These are phyloP conservation scores for Salix viminalis DNA, from an alignment of 345 rosid species.

Conservation along the genomic window DNA sequence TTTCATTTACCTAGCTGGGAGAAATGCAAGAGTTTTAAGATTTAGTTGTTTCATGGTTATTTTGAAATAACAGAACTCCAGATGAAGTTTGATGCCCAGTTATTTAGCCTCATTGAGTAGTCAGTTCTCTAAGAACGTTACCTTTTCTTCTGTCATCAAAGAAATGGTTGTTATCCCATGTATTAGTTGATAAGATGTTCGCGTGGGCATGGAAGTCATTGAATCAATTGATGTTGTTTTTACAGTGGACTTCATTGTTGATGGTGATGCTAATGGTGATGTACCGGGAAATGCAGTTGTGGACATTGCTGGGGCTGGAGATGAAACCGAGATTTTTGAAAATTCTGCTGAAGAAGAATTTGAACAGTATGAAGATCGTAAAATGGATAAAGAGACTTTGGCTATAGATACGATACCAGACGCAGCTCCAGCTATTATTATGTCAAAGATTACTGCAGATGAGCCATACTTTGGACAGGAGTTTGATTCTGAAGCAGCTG, in stretches of 20 bases:
- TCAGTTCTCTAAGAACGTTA: not conserved
- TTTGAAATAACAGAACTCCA: not conserved
- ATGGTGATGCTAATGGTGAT: slow-evolving; percentile 51
- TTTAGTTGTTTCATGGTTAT: not conserved
- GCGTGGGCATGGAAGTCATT: not conserved
- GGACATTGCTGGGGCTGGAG: slow-evolving; percentile 31
- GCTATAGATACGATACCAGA: slow-evolving; percentile 30
- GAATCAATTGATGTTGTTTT: not conserved
- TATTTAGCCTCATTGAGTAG: not conserved
- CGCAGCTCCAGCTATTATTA: slow-evolving; percentile 26
- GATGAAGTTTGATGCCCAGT: not conserved
- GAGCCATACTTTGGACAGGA: slow-evolving; percentile 88
- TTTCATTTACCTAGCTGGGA: not conserved
- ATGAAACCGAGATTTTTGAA: slow-evolving; percentile 47
- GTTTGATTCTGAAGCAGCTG: slow-evolving; percentile 91
- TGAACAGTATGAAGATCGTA: slow-evolving; percentile 37
- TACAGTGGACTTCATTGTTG: slow-evolving; percentile 78
- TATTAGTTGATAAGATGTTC: not conserved
- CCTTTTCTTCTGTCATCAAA: not conserved
- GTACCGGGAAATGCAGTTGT: slow-evolving; percentile 40
- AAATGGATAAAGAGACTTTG: slow-evolving; percentile 41
- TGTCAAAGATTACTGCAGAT: slow-evolving; percentile 31
- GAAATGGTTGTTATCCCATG: not conserved
- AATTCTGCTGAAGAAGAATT: slow-evolving; percentile 44
- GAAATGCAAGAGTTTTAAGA: not conserved